phyloP scores from a whole-genome alignment of 202 grass and related monocot species.

The Dendrocalamus latiflorus region DNA sequence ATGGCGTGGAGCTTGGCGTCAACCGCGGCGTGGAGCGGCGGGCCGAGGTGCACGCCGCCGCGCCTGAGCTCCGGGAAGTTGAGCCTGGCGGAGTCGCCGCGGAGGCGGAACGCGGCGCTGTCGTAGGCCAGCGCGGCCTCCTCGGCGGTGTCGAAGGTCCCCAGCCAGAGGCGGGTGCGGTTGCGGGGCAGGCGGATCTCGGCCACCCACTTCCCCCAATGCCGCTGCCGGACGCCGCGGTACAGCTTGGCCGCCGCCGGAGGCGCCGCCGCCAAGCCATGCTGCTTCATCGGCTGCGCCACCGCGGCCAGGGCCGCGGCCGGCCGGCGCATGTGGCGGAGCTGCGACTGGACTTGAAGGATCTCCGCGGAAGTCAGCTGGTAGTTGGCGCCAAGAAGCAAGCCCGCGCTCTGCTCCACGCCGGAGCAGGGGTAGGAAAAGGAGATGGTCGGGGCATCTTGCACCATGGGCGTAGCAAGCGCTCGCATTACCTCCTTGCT shows the following conservation, averaged over 20 bases:
- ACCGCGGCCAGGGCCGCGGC: not conserved
- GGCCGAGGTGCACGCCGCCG: constrained; percentile 46
- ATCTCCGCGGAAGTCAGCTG: constrained; percentile 22
- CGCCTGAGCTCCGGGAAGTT: constrained; percentile 80
- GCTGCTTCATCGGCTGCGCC: constrained; percentile 60
- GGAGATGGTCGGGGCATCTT: constrained; percentile 21
- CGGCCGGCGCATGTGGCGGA: constrained; percentile 24
- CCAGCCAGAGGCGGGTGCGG: no score
- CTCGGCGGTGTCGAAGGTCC: no score
- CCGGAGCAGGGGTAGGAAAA: constrained; percentile 33
- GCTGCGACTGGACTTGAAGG: constrained; percentile 38
- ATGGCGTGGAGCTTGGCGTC: constrained; percentile 82
- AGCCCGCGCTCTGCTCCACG: not conserved
- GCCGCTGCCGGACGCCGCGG: no score
- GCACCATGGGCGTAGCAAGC: constrained; percentile 34
- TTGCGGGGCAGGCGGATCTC: constrained; percentile 94
- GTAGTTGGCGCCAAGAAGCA: constrained; percentile 17
- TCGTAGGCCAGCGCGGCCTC: constrained; percentile 87
- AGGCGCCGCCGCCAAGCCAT: constrained; percentile 1
- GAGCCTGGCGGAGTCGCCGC: constrained; percentile 78
- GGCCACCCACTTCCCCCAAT: constrained; percentile 98
- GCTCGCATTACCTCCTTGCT: constrained; percentile 49
- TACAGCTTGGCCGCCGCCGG: constrained; percentile 49
- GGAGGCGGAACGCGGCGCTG: constrained; percentile 69
- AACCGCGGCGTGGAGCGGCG: constrained; percentile 64